A percentile compares a stretch with the other conserved stretches of the same genome.
Evolutionary conservation across 2,329 filamentous ascomycete genomes (phyloP).

Genomic region (Xylaria polymorpha): DNA sequence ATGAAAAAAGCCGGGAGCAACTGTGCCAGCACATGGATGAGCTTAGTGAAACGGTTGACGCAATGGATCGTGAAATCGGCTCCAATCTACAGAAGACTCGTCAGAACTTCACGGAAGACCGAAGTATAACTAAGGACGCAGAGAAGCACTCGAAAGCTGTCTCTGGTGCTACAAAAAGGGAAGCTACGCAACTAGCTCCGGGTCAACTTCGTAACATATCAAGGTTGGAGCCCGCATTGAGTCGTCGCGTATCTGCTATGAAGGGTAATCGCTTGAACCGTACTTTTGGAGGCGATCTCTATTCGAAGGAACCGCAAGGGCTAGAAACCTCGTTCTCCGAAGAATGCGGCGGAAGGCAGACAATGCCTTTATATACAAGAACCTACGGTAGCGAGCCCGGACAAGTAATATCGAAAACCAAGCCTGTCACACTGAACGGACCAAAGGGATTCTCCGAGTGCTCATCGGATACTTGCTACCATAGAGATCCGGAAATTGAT

Average conservation of each 20-base stretch:
- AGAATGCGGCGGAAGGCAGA: slow-evolving; percentile 54
- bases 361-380: slow-evolving; percentile 54
- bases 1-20: slow-evolving; percentile 41
- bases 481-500: slow-evolving; percentile 49
- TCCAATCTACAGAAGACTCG: slow-evolving; percentile 42
- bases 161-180: slow-evolving; percentile 41
- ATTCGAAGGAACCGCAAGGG: slow-evolving; percentile 60
- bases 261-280: slow-evolving; percentile 8
- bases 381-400: slow-evolving; percentile 46
- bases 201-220: slow-evolving; percentile 42
- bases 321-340: slow-evolving; percentile 60
- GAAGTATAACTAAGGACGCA: slow-evolving; percentile 39
- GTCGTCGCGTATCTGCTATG: slow-evolving; percentile 24
- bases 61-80: slow-evolving; percentile 46
- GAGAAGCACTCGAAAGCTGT: slow-evolving; percentile 45
- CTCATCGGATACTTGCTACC: slow-evolving; percentile 37
- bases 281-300: slow-evolving; percentile 49
- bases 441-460: neutral
- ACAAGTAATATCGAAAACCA: slow-evolving; percentile 17
- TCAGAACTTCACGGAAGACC: slow-evolving; percentile 52
- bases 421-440: neutral
- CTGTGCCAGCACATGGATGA: slow-evolving; percentile 49
- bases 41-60: slow-evolving; percentile 48
- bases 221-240: slow-evolving; percentile 38
- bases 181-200: slow-evolving; percentile 46